Percentiles rank a stretch among this genome's conserved stretches.
Conservation (phyloP, 371 early-diverging fungal species). For the Mucor indicus region DNA sequence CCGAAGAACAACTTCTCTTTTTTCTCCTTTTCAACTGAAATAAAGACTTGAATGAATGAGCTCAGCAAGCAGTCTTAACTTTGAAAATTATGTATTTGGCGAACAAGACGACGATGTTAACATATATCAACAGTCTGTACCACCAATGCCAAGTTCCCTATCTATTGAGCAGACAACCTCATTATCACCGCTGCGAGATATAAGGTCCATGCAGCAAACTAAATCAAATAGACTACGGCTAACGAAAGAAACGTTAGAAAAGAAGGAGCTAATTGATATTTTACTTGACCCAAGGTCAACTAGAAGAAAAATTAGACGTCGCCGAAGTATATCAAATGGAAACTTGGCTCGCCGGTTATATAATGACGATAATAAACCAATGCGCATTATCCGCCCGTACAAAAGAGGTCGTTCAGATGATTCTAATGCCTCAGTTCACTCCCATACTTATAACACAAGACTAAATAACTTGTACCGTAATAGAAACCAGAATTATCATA, state of each 20-base stretch:
- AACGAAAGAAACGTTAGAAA: slow-evolving; percentile 8
- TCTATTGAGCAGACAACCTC: too few relatives aligned
- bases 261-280: slow-evolving; percentile 8
- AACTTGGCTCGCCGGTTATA: slow-evolving; percentile 6
- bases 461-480: too few relatives aligned
- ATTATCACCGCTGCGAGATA: too few relatives aligned
- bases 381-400: background rate
- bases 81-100: slow-evolving; percentile 5
- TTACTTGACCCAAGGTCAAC: background rate
- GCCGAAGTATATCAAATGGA: slow-evolving; percentile 9
- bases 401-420: background rate
- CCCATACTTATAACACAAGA: background rate
- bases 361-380: slow-evolving; percentile 13
- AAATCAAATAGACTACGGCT: too few relatives aligned
- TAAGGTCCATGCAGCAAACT: too few relatives aligned
- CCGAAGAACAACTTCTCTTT: too few relatives aligned
- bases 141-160: too few relatives aligned
- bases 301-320: background rate
- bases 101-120: too few relatives aligned
- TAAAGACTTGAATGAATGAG: too few relatives aligned
- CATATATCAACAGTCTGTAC: background rate
- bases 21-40: too few relatives aligned
- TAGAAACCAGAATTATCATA: too few relatives aligned
- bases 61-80: too few relatives aligned
- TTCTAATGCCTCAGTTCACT: slow-evolving; percentile 2